Evolutionary conservation across 805 yeast species (phyloP), one percentile per base, ranked within the genome.

Genomic region (Starmerella apicola): DNA sequence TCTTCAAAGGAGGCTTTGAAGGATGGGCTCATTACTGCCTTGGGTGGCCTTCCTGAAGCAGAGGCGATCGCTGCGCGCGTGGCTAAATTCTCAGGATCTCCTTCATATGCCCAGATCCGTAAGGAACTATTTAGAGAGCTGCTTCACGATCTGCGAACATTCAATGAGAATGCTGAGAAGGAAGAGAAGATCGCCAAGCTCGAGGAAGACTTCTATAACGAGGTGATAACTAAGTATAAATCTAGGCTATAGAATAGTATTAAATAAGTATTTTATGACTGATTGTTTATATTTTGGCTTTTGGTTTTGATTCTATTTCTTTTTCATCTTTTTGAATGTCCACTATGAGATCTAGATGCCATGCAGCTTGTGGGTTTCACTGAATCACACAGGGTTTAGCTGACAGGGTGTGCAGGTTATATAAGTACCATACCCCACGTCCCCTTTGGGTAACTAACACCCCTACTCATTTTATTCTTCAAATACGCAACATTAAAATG

Each of bases 1-100:
- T 34, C 59, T 3, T 60, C 56, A 3, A 83, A 85, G 55, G 96
- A 86, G 52, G 94, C 97, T 0, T 67, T 86, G 43, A 84, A 86
- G 59, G 95, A 83, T 61, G 96, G 58, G 2, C 34, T 62, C 6
- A 50, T 62, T 32, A 58, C 62, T 32, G 55, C 53, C 1, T 44
- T 50, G 24, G 66, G 66, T 6, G 59, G 52, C n/a, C 36, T 58
- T 22, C 46, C 49, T 2, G 63, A 58, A 35, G 64, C 53, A 4
- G 58, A 56, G 38, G 55, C 28, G 19, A 43, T 61, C 26, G 63
- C 51, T 10, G 37, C 35, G 29, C 38, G 45, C 35, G 40, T 52
- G 17, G 40, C 39, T 20, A 40, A 39, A 24, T 43, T 51, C 21
- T 56, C 61, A 7, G 20, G 36, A 18, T 49, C 61, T 23, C 58